phyloP scores from a whole-genome alignment of 2,329 filamentous ascomycete genomes.

The Claviceps fusiformis region DNA sequence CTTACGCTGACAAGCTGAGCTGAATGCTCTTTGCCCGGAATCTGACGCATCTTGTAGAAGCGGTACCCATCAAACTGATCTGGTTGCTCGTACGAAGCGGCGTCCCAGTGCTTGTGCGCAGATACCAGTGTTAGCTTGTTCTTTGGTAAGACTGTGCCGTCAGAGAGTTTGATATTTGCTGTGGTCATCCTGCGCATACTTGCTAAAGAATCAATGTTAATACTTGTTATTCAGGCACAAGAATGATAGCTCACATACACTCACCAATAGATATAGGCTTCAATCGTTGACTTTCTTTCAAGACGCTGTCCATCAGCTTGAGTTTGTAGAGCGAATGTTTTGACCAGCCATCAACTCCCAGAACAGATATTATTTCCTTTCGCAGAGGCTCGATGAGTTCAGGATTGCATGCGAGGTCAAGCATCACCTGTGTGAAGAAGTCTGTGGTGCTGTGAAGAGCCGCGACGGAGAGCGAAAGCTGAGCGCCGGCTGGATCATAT shows the following conservation, averaged over 20 bases:
- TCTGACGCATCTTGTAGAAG: constrained; percentile 8
- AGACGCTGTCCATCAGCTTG: constrained; percentile 33
- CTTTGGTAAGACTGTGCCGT: constrained; percentile 5
- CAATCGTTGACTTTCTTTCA: constrained; percentile 36
- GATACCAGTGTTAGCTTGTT: background rate
- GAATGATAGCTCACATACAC: background rate
- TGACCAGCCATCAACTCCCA: constrained; percentile 8
- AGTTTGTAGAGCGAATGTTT: constrained; percentile 20
- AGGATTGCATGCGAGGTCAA: constrained; percentile 10
- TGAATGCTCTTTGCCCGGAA: background rate
- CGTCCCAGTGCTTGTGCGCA: background rate
- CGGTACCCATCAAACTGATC: constrained; percentile 11
- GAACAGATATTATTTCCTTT: constrained; percentile 10
- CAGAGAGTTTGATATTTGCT: constrained; percentile 6
- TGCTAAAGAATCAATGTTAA: background rate
- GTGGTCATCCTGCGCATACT: constrained; percentile 3
- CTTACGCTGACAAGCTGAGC: constrained; percentile 18
- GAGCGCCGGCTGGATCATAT: constrained; percentile 6
- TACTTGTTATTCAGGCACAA: background rate
- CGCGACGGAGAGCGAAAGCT: constrained; percentile 11
- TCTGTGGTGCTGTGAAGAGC: constrained; percentile 14
- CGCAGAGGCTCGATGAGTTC: constrained; percentile 11
- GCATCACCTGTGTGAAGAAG: constrained; percentile 9
- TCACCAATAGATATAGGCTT: constrained; percentile 15
- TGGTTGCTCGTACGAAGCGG: background rate